Evolutionary conservation across 129 eudicot genomes (phyloP).

Genomic region (Artemisia annua): DNA sequence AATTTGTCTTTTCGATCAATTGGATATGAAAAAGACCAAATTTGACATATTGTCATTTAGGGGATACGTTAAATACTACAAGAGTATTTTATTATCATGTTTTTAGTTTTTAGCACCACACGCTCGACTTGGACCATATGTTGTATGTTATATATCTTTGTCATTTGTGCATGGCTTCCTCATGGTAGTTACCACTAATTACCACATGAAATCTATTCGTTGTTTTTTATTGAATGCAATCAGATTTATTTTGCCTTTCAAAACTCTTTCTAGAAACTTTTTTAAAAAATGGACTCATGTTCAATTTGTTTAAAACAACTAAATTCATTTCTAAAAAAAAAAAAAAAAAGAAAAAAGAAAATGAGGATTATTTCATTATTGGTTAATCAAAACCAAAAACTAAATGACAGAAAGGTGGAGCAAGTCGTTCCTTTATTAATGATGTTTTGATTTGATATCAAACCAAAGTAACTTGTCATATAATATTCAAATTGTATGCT

Average conservation of each 20-base stretch:
- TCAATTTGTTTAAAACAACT: background rate
- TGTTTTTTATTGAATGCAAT: slow-evolving; percentile 1
- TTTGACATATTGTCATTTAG: slow-evolving; percentile 28
- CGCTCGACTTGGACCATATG: slow-evolving; percentile 28
- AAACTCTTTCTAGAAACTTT: slow-evolving; percentile 29
- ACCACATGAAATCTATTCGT: slow-evolving; percentile 19
- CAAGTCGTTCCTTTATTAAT: background rate
- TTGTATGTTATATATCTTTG: slow-evolving; percentile 14
- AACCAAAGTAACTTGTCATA: too few relatives aligned
- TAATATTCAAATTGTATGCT: too few relatives aligned
- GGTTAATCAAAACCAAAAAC: background rate
- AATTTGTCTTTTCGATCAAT: background rate
- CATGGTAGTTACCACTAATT: slow-evolving; percentile 22
- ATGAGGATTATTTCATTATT: background rate
- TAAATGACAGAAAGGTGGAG: background rate
- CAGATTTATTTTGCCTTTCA: background rate
- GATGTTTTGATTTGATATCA: background rate
- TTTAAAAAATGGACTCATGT: slow-evolving; percentile 23
- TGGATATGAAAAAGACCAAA: slow-evolving; percentile 3
- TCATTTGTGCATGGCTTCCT: slow-evolving; percentile 34
- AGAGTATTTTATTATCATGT: slow-evolving; percentile 4
- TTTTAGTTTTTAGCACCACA: slow-evolving; percentile 20
- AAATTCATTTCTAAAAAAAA: background rate
- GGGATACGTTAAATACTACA: slow-evolving; percentile 16
- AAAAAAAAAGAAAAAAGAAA: background rate